Evolutionary conservation across 208 protist genomes (phyloP).

Genomic region (Acanthamoeba culbertsoni): DNA sequence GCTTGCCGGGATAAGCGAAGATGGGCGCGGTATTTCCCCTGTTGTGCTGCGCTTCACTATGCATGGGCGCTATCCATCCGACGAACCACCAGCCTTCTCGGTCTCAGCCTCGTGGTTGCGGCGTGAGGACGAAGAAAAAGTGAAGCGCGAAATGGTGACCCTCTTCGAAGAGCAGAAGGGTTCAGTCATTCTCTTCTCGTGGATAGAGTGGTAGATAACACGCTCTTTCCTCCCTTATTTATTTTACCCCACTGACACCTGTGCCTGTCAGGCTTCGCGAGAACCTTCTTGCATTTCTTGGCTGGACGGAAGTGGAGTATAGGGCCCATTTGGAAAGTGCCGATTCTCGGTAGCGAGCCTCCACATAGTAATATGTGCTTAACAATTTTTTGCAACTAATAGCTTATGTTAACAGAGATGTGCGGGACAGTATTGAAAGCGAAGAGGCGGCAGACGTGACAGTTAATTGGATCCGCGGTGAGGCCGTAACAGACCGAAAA

Average conservation of each 20-base stretch:
- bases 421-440: not conserved
- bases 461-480: not conserved
- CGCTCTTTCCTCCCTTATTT: not conserved
- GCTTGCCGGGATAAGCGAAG: not conserved
- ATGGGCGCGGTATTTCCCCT: not conserved
- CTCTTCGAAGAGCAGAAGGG: slow-evolving; percentile 50
- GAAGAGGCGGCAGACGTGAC: not conserved
- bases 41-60: not conserved
- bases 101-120: slow-evolving; percentile 27
- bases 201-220: slow-evolving; percentile 27
- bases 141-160: not conserved
- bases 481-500: slow-evolving; percentile 47
- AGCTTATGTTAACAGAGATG: not conserved
- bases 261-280: not conserved
- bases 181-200: slow-evolving; percentile 41
- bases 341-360: no score
- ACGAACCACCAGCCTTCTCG: slow-evolving; percentile 3
- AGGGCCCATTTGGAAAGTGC: not conserved
- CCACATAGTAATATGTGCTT: no score
- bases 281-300: not conserved
- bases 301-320: not conserved
- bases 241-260: not conserved
- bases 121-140: not conserved
- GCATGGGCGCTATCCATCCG: slow-evolving; percentile 9
- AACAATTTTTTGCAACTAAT: no score